These are phyloP conservation scores for Fraxinus xanthoxyloides DNA, from an alignment of 305 asterid genomes.

Conservation along the genomic window DNA sequence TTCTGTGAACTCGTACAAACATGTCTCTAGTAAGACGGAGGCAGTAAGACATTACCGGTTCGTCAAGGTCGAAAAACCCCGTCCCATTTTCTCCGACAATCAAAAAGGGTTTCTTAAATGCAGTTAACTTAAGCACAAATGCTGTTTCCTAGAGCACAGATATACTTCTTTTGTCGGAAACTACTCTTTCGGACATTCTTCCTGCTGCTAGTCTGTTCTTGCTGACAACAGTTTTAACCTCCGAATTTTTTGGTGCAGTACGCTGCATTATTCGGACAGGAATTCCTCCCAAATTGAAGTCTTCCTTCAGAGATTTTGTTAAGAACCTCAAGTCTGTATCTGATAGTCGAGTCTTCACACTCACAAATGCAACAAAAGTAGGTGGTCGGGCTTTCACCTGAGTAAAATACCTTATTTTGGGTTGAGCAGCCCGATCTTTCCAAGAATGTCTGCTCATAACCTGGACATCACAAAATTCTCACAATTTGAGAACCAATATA, in stretches of 20 bases:
- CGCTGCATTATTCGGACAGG: slow-evolving; percentile 86
- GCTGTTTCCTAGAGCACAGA: slow-evolving; percentile 28
- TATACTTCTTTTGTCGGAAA: slow-evolving; percentile 59
- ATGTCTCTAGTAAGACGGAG: background rate
- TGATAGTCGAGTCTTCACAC: slow-evolving; percentile 59
- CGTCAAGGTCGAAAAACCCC: background rate
- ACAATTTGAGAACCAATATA: background rate
- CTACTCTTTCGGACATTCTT: slow-evolving; percentile 35
- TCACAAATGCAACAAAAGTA: slow-evolving; percentile 86
- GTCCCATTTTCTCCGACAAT: background rate
- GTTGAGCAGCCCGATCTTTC: slow-evolving; percentile 88
- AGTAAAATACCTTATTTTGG: slow-evolving; percentile 89
- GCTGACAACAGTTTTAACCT: slow-evolving; percentile 26
- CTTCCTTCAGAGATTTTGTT: slow-evolving; percentile 78
- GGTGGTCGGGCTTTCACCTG: slow-evolving; percentile 98
- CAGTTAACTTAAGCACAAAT: background rate
- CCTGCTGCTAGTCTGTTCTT: slow-evolving; percentile 38
- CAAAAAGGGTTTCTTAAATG: background rate
- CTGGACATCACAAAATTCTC: slow-evolving; percentile 31
- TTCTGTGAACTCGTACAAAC: background rate
- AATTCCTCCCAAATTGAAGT: slow-evolving; percentile 91
- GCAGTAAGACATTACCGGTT: background rate
- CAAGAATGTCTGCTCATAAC: slow-evolving; percentile 97
- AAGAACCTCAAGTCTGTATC: slow-evolving; percentile 83
- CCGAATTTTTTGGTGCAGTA: slow-evolving; percentile 32